Base-by-base conservation (phyloP, 768 basidiomycete genomes). In the Pleurotus ostreatus region DNA sequence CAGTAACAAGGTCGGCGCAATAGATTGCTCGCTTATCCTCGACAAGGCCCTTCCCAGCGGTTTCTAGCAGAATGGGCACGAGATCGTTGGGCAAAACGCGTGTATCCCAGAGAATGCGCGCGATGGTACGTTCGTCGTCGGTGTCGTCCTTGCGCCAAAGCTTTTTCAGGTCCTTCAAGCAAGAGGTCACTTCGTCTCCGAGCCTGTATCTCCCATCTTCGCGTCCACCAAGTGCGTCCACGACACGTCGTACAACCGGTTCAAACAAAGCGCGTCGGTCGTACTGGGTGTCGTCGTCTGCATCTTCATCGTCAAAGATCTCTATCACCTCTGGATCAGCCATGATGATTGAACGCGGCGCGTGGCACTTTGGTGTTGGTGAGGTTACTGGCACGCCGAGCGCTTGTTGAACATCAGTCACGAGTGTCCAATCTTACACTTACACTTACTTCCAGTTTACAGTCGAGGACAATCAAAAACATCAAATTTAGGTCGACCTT, bases 141-240 rank as follows among this genome's bases (percentile, higher is more conserved):
- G 87, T 88, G 65, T 98, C 97, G 70, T 99, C 97, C 69, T 92
- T 89, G 51, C 95, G 74, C 97, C 96, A 98, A 48, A 96, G 80
- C 62, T 86, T 91, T 74, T 98, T 98, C 58, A 99, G 77, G 68
- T 98, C 97, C 63, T 92, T 91, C 62, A 99, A 69, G 70, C 94
- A 96, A 2, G 89, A 89, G 57, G 75, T 74, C 15, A 79, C 84
- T 59, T 91, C 84, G 74, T 94, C 92, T 43, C 92, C 92, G 65
- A 92, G 81, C 43, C 85, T 76, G 70, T 94, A 94, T 25, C 12
- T 69, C 18, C 77, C 80, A 15, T 69, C 78, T 70, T 93, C 89
- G 61, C 79, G 74, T 1, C 92, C 92, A 41, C 92, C 92, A 0
- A 94, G 76, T 2, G 92, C 92, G 62, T 87, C 85, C 23, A 94